These are phyloP conservation scores for Bremia lactucae DNA, from an alignment of 352 stramenopile genomes.

Conservation along the genomic window DNA sequence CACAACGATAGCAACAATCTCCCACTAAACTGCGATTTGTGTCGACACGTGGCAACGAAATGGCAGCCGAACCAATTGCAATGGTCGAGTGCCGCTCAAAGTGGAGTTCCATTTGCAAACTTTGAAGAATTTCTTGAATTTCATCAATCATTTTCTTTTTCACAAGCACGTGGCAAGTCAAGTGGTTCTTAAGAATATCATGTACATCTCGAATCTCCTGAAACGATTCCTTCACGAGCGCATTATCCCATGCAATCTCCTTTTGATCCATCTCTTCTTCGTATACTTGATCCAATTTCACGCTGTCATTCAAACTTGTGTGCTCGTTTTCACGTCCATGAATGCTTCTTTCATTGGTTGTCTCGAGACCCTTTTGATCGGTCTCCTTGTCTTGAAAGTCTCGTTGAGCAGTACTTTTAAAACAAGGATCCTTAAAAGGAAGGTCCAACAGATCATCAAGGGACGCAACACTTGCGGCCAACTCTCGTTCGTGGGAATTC, in stretches of 20 bases:
- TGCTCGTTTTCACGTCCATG: too few relatives aligned
- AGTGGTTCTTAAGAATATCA: constrained; percentile 43
- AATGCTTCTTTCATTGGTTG: too few relatives aligned
- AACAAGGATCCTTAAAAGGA: constrained; percentile 9
- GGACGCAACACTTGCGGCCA: constrained; percentile 19
- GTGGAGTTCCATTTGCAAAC: constrained; percentile 67
- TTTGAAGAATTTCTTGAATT: constrained; percentile 70
- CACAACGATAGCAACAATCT: constrained; percentile 43
- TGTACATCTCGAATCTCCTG: constrained; percentile 34
- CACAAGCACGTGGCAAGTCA: constrained; percentile 37
- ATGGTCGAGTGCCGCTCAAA: constrained; percentile 67
- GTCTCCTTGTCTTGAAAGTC: constrained; percentile 3
- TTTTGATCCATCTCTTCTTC: constrained; percentile 16
- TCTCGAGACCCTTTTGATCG: constrained; percentile 1
- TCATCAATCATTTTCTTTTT: constrained; percentile 73
- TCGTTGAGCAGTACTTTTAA: too few relatives aligned
- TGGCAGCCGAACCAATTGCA: constrained; percentile 31
- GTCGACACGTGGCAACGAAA: constrained; percentile 8
- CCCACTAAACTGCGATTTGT: constrained; percentile 13
- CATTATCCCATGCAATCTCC: constrained; percentile 30
- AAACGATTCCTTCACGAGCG: constrained; percentile 45
- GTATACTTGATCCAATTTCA: constrained; percentile 19
- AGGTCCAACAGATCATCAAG: constrained; percentile 25
- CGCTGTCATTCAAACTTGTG: too few relatives aligned
- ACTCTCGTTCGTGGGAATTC: constrained; percentile 18